Percentiles rank a stretch among this genome's conserved stretches.
Evolutionary conservation across 2,329 filamentous ascomycete genomes (phyloP).

Genomic region (Sclerotinia borealis): DNA sequence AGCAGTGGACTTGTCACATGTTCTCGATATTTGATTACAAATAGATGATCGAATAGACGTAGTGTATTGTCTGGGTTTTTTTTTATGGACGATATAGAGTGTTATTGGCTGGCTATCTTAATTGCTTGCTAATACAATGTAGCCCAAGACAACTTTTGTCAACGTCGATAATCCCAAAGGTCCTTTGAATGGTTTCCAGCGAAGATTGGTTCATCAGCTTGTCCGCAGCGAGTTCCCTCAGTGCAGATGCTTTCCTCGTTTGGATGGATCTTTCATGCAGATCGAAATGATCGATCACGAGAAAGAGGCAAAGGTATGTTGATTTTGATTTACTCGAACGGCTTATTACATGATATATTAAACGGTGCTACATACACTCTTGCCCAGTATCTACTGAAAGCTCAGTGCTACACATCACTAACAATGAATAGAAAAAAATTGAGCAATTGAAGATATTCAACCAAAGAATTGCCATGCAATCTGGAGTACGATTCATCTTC

Average conservation of each 20-base stretch:
- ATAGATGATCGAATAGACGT: not conserved
- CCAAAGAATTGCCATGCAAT: conserved; percentile 5
- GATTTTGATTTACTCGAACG: not conserved
- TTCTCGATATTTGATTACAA: not conserved
- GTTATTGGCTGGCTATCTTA: not conserved
- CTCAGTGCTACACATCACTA: not conserved
- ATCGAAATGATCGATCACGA: conserved; percentile 24
- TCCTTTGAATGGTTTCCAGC: conserved; percentile 52
- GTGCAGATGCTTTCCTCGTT: conserved; percentile 22
- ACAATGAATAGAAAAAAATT: not conserved
- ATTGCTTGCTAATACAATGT: not conserved
- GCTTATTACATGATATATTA: not conserved
- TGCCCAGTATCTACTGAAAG: not conserved
- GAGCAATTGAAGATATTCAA: conserved; percentile 5
- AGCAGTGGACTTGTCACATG: not conserved
- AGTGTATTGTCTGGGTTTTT: not conserved
- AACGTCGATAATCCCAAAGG: conserved; percentile 39
- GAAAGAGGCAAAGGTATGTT: conserved; percentile 25
- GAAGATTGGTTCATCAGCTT: conserved; percentile 59
- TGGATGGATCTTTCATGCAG: conserved; percentile 30
- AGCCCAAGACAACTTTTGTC: conserved; percentile 34
- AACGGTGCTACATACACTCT: not conserved
- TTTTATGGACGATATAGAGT: not conserved
- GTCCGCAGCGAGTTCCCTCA: conserved; percentile 54
- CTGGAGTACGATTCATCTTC: conserved; percentile 30